Evolutionary conservation across 345 rosid species (phyloP).

Genomic region (Passiflora organensis): DNA sequence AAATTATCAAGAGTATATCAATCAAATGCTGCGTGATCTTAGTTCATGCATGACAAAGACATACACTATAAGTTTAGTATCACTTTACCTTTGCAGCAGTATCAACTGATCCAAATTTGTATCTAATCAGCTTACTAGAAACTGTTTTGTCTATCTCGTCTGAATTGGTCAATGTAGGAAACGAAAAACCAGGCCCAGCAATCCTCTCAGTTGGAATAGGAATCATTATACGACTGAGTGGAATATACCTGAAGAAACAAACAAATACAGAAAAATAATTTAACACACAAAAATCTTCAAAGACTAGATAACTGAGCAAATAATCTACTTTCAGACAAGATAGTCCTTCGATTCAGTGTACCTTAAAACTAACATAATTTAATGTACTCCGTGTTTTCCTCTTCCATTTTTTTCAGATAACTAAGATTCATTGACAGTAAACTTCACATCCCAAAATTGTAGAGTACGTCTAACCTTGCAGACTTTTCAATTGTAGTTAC

Average conservation of each 20-base stretch:
- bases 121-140: conserved; percentile 54
- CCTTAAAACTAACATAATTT: too few species aligned
- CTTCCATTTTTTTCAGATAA: background rate
- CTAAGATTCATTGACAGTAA: too few species aligned
- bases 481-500: too few species aligned
- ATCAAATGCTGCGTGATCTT: background rate
- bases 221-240: conserved; percentile 49
- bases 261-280: conserved; percentile 7
- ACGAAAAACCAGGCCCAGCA: conserved; percentile 36
- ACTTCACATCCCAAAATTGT: too few species aligned
- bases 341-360: too few species aligned
- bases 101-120: conserved; percentile 61
- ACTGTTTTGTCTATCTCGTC: conserved; percentile 56
- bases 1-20: background rate
- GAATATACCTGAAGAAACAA: conserved; percentile 62
- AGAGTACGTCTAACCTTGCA: too few species aligned
- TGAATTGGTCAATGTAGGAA: conserved; percentile 49
- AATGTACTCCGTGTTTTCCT: too few species aligned
- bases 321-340: background rate
- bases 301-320: background rate
- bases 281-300: background rate
- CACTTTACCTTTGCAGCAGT: conserved; percentile 74
- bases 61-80: too few species aligned
- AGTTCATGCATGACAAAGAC: background rate
- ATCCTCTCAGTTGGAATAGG: conserved; percentile 33